A percentile compares a stretch with the other conserved stretches of the same genome.
These are phyloP conservation scores for Xylariomycetidae sp. DNA, from an alignment of 2,329 filamentous ascomycete species.

Conservation along the genomic window DNA sequence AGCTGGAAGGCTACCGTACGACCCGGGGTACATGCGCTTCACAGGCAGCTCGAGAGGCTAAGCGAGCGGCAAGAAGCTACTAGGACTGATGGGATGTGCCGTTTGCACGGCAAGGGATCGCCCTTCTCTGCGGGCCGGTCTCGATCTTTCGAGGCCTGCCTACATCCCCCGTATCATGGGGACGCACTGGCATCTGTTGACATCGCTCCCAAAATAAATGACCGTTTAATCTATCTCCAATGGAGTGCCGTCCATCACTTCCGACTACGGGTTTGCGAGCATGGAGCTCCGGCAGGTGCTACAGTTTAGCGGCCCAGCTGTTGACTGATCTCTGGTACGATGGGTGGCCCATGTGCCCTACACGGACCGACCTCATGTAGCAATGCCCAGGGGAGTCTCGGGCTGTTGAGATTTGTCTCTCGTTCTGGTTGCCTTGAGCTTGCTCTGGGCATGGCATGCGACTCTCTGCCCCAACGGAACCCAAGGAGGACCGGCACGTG, in stretches of 20 bases:
- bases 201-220: slow-evolving; percentile 8
- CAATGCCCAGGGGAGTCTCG: too few species aligned
- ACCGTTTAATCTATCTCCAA: slow-evolving; percentile 14
- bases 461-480: slow-evolving; percentile 10
- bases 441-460: slow-evolving; percentile 7
- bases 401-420: slow-evolving; percentile 6
- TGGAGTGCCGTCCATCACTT: slow-evolving; percentile 12
- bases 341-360: too few species aligned
- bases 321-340: slow-evolving; percentile 6
- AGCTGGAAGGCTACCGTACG: too few species aligned
- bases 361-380: too few species aligned
- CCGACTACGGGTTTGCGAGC: slow-evolving; percentile 8
- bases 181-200: slow-evolving; percentile 2
- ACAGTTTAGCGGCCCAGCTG: slow-evolving; percentile 5
- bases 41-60: too few species aligned
- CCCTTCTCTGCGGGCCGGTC: too few species aligned
- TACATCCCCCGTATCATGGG: too few species aligned
- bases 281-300: slow-evolving; percentile 11
- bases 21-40: too few species aligned
- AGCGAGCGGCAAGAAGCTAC: too few species aligned
- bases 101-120: too few species aligned
- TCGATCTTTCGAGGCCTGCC: too few species aligned
- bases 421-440: slow-evolving; percentile 9
- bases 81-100: too few species aligned
- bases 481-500: slow-evolving; percentile 15